Percentiles rank a stretch among this genome's conserved stretches.
Conservation (phyloP, 2,329 filamentous ascomycete genomes). For the Pestalotiopsis fici region DNA sequence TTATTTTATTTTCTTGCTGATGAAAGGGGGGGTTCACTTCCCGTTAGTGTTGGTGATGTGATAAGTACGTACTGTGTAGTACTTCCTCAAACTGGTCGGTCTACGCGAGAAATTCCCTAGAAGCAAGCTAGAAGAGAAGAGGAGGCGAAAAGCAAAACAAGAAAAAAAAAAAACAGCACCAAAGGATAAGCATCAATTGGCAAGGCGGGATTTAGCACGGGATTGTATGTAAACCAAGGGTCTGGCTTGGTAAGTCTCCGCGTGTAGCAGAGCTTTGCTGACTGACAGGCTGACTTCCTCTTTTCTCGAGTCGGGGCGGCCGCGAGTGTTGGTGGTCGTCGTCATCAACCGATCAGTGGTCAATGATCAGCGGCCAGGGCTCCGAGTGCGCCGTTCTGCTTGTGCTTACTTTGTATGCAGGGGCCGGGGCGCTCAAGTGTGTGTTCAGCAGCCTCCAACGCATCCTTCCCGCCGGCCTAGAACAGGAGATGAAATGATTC, state of each 20-base stretch:
- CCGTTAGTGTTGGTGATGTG: neutral
- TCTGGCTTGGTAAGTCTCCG: neutral
- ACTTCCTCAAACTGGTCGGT: neutral
- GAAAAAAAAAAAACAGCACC: neutral
- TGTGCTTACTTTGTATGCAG: neutral
- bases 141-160: neutral
- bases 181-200: neutral
- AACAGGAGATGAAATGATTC: neutral
- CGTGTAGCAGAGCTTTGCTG: neutral
- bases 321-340: neutral
- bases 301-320: neutral
- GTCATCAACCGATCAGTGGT: neutral
- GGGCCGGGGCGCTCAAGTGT: neutral
- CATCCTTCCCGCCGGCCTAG: neutral
- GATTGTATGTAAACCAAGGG: neutral
- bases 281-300: neutral
- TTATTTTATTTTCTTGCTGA: neutral
- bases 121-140: neutral
- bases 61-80: neutral
- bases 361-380: neutral
- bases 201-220: neutral
- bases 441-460: neutral
- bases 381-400: neutral
- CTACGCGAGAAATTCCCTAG: neutral
- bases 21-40: neutral